Percentiles rank a stretch among this genome's conserved stretches.
Conservation (phyloP, 306 rosid species). For the Sicyos edulis region DNA sequence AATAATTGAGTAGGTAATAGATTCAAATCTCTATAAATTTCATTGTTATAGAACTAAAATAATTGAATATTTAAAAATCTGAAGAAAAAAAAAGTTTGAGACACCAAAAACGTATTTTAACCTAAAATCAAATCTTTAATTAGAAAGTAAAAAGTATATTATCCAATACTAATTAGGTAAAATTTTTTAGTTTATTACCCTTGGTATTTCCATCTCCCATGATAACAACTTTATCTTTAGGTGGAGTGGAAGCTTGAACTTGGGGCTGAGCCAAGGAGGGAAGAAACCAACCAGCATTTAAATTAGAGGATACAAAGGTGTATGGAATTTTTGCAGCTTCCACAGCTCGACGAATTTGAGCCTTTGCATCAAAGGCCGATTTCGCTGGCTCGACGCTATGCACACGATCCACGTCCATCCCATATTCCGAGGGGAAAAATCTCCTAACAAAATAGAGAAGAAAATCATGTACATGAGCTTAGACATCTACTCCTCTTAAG, state of each 20-base stretch:
- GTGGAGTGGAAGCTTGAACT: not conserved
- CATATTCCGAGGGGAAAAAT: constrained; percentile 5
- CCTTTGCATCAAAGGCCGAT: not conserved
- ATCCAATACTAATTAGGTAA: too few relatives aligned
- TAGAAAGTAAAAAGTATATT: too few relatives aligned
- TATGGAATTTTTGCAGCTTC: not conserved
- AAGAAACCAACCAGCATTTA: not conserved
- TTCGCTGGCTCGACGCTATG: not conserved
- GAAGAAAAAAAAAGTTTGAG: too few relatives aligned
- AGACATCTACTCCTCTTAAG: too few relatives aligned
- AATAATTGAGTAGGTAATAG: too few relatives aligned
- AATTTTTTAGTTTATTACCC: not conserved
- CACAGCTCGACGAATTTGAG: constrained; percentile 7
- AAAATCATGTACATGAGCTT: too few relatives aligned
- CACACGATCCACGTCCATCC: not conserved
- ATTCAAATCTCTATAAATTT: too few relatives aligned
- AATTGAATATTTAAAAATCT: too few relatives aligned
- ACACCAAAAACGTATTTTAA: too few relatives aligned
- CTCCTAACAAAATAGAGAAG: not conserved
- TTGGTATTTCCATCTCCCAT: not conserved
- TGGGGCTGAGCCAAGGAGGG: not conserved
- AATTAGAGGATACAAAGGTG: not conserved
- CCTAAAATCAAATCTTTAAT: too few relatives aligned
- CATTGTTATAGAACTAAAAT: too few relatives aligned
- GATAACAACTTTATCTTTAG: not conserved